These are phyloP conservation scores for Schrenkiella parvula DNA, from an alignment of 345 rosid genomes.

Conservation along the genomic window DNA sequence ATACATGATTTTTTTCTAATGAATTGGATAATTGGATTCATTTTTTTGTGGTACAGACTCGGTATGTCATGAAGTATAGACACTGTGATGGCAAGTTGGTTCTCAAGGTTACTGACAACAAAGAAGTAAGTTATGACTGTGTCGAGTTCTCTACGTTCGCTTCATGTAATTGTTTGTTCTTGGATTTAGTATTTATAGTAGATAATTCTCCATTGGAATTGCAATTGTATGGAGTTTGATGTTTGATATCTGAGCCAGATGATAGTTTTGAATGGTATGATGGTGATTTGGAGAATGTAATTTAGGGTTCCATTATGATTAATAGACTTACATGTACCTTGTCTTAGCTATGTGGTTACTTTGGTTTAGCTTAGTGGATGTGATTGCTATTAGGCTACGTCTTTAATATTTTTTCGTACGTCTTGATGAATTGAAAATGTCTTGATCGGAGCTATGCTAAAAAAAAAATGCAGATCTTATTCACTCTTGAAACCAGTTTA, in stretches of 20 bases:
- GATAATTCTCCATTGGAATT: not conserved
- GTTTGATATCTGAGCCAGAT: not conserved
- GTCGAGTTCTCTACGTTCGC: not conserved
- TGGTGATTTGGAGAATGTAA: not conserved
- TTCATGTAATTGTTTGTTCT: not conserved
- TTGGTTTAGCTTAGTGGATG: not conserved
- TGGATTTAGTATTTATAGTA: not conserved
- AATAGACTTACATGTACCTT: too few relatives aligned
- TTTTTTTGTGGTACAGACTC: conserved; percentile 48
- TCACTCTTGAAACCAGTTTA: not conserved
- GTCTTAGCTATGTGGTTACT: not conserved
- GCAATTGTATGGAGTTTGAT: not conserved
- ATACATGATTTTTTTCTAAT: not conserved
- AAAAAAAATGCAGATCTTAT: not conserved
- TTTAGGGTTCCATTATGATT: not conserved
- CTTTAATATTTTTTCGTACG: not conserved
- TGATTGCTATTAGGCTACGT: not conserved
- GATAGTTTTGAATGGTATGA: conserved; percentile 6
- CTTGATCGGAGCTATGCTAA: not conserved
- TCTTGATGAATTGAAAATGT: not conserved
- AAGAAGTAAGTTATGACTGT: conserved; percentile 59
- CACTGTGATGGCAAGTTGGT: conserved; percentile 94
- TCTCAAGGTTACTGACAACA: conserved; percentile 97
- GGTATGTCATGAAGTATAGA: conserved; percentile 87
- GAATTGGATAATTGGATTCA: conserved; percentile 8